Base-by-base conservation (phyloP, 257 asterid species). In the Scutellaria galericulata region DNA sequence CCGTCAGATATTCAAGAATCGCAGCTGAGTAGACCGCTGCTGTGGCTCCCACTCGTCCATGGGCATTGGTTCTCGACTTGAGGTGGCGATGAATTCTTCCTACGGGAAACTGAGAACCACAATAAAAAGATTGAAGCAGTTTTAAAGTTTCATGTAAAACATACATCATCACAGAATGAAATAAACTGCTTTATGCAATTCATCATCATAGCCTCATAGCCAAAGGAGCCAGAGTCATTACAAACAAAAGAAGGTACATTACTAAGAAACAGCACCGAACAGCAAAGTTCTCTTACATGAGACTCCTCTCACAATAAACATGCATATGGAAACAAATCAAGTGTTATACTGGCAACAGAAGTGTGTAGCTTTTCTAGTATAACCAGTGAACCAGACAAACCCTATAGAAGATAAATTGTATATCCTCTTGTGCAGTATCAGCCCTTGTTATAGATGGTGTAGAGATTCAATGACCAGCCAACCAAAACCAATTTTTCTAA, bases 1-100 rank as follows among this genome's bases (percentile, higher is more conserved):
- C 98, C 1, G 98, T 90, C 44, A 93, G 64, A 47, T 93, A 93
- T 75, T 93, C 98, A 4, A 93, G 96, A 66, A 92, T 92, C 7
- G 98, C 96, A 51, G 98, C 98, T 0, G 98, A 86, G 83, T 89
- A 91, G 14, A 93, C 98, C 4, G 98, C 98, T 58, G 97, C 96
- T 2, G 98, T 93, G 14, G 98, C 97, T 44, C 98, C 98, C 39
- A 93, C 98, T 75, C 98, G 72, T 9, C 98, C 98, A 57, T 93
- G 88, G 61, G 98, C 97, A 0, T 80, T 84, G 51, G 97, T 87
- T 71, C 98, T 86, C 0, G 94, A 61, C 82, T 93, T 93, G 60
- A 93, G 87, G 70, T 93, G 98, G 18, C 98, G 96, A 70, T 93
- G 98, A 77, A 93, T 93, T 66, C 98, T 83, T 14, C 98, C 98